phyloP scores from a whole-genome alignment of 78 protist species.

The Parvularia atlantis region DNA sequence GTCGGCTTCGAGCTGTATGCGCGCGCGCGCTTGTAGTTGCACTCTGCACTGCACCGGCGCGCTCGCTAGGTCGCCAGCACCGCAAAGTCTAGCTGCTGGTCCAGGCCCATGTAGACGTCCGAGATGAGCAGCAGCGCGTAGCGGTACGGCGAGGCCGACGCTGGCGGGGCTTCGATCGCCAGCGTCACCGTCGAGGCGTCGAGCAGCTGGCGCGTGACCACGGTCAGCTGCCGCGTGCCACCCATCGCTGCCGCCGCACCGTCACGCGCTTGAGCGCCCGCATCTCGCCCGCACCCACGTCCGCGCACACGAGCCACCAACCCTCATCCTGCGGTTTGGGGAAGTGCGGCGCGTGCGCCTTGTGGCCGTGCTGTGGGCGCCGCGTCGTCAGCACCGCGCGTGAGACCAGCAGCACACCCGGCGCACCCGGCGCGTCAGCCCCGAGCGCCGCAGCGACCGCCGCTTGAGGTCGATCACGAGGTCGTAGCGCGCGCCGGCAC shows the following conservation, averaged over 20 bases:
- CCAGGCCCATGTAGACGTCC: conserved; percentile 58
- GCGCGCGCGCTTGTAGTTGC: no score
- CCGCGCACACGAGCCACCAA: conserved; percentile 35
- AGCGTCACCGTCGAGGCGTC: not conserved
- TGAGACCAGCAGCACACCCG: not conserved
- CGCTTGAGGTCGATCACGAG: not conserved
- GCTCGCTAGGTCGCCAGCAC: no score
- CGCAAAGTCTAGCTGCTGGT: conserved; percentile 32
- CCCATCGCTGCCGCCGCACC: not conserved
- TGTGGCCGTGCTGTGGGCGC: not conserved
- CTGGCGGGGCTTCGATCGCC: not conserved
- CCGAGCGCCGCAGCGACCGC: not conserved
- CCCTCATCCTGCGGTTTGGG: conserved; percentile 33
- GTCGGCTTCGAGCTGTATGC: no score
- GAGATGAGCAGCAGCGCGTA: conserved; percentile 14
- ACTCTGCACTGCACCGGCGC: no score
- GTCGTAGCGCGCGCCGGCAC: not conserved
- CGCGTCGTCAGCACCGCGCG: no score
- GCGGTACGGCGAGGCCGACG: not conserved
- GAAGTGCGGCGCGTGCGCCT: conserved; percentile 24
- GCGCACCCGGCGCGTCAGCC: no score
- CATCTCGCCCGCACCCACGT: conserved; percentile 32
- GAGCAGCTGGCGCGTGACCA: not conserved
- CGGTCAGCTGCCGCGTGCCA: not conserved
- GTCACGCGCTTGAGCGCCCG: conserved; percentile 43